Evolutionary conservation across 139 green algal genomes (phyloP).

Genomic region (Deuterostichococcus epilithicus): DNA sequence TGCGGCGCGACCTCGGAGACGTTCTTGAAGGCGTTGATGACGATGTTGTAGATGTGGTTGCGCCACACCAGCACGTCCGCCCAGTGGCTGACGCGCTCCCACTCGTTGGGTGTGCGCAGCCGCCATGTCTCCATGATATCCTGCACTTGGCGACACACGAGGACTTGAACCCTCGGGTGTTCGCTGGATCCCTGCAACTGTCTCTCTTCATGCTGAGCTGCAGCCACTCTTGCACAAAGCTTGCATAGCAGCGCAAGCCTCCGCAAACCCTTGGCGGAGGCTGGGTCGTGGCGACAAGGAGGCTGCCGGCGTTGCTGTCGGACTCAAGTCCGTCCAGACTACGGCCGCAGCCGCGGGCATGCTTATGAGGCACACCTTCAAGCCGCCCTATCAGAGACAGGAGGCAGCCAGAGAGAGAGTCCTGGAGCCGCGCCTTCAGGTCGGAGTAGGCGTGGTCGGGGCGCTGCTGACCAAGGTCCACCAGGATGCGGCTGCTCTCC

Average conservation of each 20-base stretch:
- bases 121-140: constrained; percentile 91
- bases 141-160: constrained; percentile 39
- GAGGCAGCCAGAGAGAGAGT: background rate
- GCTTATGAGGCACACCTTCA: background rate
- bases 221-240: too few species aligned
- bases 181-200: too few species aligned
- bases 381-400: background rate
- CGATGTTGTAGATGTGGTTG: constrained; percentile 93
- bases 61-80: constrained; percentile 92
- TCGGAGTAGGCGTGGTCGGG: constrained; percentile 49
- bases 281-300: too few species aligned
- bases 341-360: too few species aligned
- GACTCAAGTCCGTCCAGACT: too few species aligned
- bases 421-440: constrained; percentile 24
- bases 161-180: too few species aligned
- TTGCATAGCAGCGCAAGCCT: too few species aligned
- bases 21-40: constrained; percentile 82
- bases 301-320: too few species aligned
- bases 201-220: too few species aligned
- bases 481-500: constrained; percentile 73
- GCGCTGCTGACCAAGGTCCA: constrained; percentile 53
- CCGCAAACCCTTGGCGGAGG: too few species aligned
- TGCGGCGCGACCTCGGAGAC: constrained; percentile 47
- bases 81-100: constrained; percentile 88
- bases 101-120: constrained; percentile 91